A percentile compares a stretch with the other conserved stretches of the same genome.
These are phyloP conservation scores for Paraconiothyrium brasiliense DNA, from an alignment of 2,329 filamentous ascomycete species.

Conservation along the genomic window DNA sequence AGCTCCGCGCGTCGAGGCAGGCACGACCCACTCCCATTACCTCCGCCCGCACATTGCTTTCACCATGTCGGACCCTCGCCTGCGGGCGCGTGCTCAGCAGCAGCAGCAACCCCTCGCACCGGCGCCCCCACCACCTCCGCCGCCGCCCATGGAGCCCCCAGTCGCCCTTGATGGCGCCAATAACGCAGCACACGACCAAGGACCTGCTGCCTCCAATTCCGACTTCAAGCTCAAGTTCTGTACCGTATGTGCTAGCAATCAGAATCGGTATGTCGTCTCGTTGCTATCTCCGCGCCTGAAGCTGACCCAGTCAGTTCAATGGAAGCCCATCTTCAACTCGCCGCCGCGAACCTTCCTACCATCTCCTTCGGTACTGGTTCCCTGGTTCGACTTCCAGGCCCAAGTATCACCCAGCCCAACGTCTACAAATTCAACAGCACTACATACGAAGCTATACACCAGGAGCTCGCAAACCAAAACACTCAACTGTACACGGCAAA, in stretches of 20 bases:
- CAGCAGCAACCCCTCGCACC: constrained; percentile 42
- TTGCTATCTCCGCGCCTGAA: no score
- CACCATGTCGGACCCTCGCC: constrained; percentile 59
- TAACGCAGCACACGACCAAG: constrained; percentile 34
- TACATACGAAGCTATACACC: constrained; percentile 93
- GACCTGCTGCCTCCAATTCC: constrained; percentile 51
- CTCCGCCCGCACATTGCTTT: constrained; percentile 9
- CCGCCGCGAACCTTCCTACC: constrained; percentile 85
- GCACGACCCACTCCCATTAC: background rate
- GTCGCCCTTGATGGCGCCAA: constrained; percentile 42
- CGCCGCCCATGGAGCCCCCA: constrained; percentile 49
- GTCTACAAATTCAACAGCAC: constrained; percentile 98
- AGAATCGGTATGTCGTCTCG: constrained; percentile 76
- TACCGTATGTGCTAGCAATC: constrained; percentile 98
- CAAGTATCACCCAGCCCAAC: constrained; percentile 90
- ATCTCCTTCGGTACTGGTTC: constrained; percentile 98
- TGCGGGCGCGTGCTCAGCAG: constrained; percentile 56
- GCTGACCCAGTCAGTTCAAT: constrained; percentile 72
- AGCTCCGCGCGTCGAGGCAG: constrained; percentile 20
- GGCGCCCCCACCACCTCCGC: constrained; percentile 62
- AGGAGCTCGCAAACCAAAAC: constrained; percentile 88
- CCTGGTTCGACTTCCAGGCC: constrained; percentile 90
- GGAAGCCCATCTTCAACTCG: constrained; percentile 96
- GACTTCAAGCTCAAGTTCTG: constrained; percentile 94
- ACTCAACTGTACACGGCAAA: constrained; percentile 88